phyloP scores from a whole-genome alignment of 192 early-diverging fungal species.

The Coemansia sp. region DNA sequence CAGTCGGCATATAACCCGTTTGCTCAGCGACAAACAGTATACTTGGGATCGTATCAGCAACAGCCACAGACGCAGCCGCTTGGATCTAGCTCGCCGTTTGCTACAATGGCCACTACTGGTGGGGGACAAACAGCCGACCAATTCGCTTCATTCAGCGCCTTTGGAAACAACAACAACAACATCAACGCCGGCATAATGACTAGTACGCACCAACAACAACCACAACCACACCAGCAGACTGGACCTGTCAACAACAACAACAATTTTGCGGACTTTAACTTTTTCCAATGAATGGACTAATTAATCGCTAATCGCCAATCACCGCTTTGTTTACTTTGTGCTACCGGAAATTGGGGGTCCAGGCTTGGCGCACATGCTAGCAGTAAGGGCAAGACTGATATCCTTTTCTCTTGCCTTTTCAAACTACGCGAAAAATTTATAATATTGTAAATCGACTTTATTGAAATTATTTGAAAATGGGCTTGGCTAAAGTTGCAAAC shows the following conservation, averaged over 20 bases:
- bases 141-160: background rate
- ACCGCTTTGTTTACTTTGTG: background rate
- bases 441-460: background rate
- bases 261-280: slow-evolving; percentile 49
- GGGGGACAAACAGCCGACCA: slow-evolving; percentile 1
- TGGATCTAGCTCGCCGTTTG: slow-evolving; percentile 9
- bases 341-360: background rate
- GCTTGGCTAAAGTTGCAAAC: slow-evolving; percentile 25
- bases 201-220: slow-evolving; percentile 7
- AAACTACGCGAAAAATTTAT: background rate
- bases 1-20: slow-evolving; percentile 47
- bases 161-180: slow-evolving; percentile 6
- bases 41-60: slow-evolving; percentile 19
- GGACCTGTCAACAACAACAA: slow-evolving; percentile 22
- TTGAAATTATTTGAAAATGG: slow-evolving; percentile 18
- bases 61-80: background rate
- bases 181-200: background rate
- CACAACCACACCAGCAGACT: background rate
- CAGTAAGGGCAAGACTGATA: background rate
- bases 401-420: background rate
- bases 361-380: background rate
- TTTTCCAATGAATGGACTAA: slow-evolving; percentile 22
- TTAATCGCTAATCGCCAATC: background rate
- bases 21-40: slow-evolving; percentile 53
- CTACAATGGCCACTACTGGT: background rate